Evolutionary conservation across 768 basidiomycete species (phyloP), one percentile per base, ranked within the genome.

Genomic region (Cystobasidium tubakii): DNA sequence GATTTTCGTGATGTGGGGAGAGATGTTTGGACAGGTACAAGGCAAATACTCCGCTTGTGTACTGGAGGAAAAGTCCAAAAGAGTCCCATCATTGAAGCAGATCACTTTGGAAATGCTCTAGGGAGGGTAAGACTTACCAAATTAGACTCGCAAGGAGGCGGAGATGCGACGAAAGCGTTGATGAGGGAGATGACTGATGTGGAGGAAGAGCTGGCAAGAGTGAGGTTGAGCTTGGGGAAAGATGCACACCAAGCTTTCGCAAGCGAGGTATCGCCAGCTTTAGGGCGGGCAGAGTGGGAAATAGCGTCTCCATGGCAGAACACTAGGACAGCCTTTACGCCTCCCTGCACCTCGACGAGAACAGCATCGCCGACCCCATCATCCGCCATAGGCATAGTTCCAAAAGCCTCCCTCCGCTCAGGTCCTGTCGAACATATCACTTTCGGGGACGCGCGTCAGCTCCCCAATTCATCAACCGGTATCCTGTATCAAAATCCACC

Each of bases 1-100:
- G 86, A 89, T 79, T 88, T 88, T 78, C 83, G 86, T 13, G 89
- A 90, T 79, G 88, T 88, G 0, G 84, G 86, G 55, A 82, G 84
- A 21, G 89, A 90, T 79, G 82, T 89, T 19, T 31, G 71, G 43
- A 25, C 34, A 1, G 55, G 44, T 9, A 31, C 64, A 15, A 63
- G 19, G 54, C 55, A 74, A 29, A 12, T 76, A 13, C 44, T 23
- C 19, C 34, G 53, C 44, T 36, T 60, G 43, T 33, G 29, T 15
- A 46, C 53, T 9, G 73, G 73, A 27, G 69, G 74, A 36, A 50
- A 62, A 23, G 23, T 55, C 19, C 54, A 71, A 23, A 62, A 60
- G n/a, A 17, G 57, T 21, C 29, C 29, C 29, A 29, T 23, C 15
- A 29, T 60, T 17, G 60, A 43, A 17, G 73, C 57, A 29, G 73